phyloP scores from a whole-genome alignment of 1,139 yeast genomes.

The Protomyces inundatus region DNA sequence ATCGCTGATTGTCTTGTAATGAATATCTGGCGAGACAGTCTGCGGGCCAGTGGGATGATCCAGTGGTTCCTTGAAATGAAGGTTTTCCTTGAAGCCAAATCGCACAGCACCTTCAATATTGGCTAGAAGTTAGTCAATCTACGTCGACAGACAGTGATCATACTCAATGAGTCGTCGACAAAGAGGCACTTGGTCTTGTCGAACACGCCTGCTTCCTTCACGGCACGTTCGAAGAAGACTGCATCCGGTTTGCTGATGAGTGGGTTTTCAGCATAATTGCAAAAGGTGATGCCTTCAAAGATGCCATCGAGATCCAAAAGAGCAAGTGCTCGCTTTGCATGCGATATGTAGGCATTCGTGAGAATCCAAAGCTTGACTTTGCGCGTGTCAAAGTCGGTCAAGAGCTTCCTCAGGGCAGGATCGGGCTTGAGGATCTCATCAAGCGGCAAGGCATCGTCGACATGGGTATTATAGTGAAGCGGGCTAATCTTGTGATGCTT shows the following conservation, averaged over 20 bases:
- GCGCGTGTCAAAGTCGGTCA: slow-evolving; percentile 40
- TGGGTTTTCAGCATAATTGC: slow-evolving; percentile 60
- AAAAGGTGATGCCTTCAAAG: slow-evolving; percentile 86
- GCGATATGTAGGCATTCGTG: slow-evolving; percentile 90
- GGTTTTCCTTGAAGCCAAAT: slow-evolving; percentile 48
- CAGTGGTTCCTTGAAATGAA: slow-evolving; percentile 53
- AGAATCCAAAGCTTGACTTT: slow-evolving; percentile 72
- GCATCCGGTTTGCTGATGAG: slow-evolving; percentile 80
- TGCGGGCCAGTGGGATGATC: slow-evolving; percentile 9
- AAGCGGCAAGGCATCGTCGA: slow-evolving; percentile 87
- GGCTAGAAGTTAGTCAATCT: slow-evolving; percentile 44
- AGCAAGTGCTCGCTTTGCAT: slow-evolving; percentile 65
- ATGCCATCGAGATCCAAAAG: slow-evolving; percentile 81
- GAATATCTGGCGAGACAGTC: not conserved
- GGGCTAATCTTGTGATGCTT: slow-evolving; percentile 52
- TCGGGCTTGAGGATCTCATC: slow-evolving; percentile 64
- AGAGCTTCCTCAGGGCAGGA: slow-evolving; percentile 39
- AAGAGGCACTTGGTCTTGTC: slow-evolving; percentile 52
- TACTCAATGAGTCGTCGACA: slow-evolving; percentile 56
- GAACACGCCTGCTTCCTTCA: slow-evolving; percentile 55
- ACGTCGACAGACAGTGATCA: not conserved
- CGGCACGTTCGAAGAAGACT: slow-evolving; percentile 45
- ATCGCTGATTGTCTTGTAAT: not conserved
- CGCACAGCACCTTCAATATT: slow-evolving; percentile 42
- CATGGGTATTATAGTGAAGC: slow-evolving; percentile 75